Evolutionary conservation across 768 basidiomycete species (phyloP), one percentile per base, ranked within the genome.

Genomic region (Tremella fuciformis): DNA sequence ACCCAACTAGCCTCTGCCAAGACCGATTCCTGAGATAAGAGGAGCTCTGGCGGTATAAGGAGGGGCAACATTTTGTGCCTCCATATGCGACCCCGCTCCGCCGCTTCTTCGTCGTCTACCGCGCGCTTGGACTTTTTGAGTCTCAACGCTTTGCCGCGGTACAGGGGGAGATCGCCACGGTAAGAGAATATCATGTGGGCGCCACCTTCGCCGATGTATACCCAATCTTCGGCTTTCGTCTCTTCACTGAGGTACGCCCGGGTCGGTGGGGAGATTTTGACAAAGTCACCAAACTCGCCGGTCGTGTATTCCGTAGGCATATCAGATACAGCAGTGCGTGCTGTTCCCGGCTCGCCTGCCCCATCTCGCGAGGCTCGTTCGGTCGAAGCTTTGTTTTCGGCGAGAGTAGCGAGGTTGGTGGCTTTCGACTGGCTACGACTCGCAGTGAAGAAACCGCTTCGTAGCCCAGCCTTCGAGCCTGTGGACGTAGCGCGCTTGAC

Each of bases 141-240:
- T 9, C 93, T 84, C 22, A 98, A 80, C 0, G 89, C 87, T 40
- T 79, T 88, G 9, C 84, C 84, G 51, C 81, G 76, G 72, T 86
- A 87, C 8, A 74, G 57, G 1, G 82, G 74, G 62, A 83, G 75
- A 71, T 50, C 18, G 0, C 91, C 89, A 9, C 69, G 64, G 71
- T 93, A 94, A 8, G 88, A 84, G 76, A 92, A 89, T 15, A 97
- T 90, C 65, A 91, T 84, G 6, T 89, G 88, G 18, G 90, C 88
- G 18, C 88, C 90, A n/a, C 94, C 94, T 79, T 97, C 94, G 0
- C 90, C 86, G 19, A 91, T 78, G 72, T 97, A 98, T 62, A 73
- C 78, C 92, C 93, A 98, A 13, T 69, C 64, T 1, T 21, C 13
- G 1, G 60, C 37, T 26, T 44, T n/a, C 6, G 64, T 66, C 8